Conservation (phyloP, 2,329 filamentous ascomycete genomes). For the Alternaria infectoria region DNA sequence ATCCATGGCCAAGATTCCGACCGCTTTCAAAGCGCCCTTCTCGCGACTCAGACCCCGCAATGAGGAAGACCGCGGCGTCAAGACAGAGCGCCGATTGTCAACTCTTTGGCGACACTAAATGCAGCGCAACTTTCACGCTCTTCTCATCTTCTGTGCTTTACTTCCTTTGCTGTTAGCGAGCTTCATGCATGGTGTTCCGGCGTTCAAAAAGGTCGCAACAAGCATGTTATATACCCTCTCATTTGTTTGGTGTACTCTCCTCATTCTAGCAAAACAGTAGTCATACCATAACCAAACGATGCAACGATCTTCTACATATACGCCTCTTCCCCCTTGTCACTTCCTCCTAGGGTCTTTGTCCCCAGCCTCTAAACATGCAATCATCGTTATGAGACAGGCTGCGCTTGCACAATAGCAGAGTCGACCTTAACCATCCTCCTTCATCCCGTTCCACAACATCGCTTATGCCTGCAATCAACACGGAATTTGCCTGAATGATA, state of each 20-base stretch:
- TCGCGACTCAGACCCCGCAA: conserved; percentile 8
- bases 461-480: neutral
- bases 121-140: neutral
- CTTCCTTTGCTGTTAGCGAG: neutral
- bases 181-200: neutral
- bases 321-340: neutral
- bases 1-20: conserved; percentile 10
- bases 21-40: conserved; percentile 10
- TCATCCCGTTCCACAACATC: neutral
- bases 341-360: neutral
- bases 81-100: conserved; percentile 20
- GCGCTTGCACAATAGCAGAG: neutral
- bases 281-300: neutral
- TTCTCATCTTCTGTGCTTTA: neutral
- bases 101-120: conserved; percentile 16
- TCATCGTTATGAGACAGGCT: neutral
- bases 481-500: neutral
- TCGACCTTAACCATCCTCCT: neutral
- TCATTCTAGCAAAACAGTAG: neutral
- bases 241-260: neutral
- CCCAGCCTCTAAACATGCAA: neutral
- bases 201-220: conserved; percentile 3
- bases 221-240: conserved; percentile 28
- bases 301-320: neutral
- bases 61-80: conserved; percentile 11